A percentile compares a stretch with the other conserved stretches of the same genome.
Evolutionary conservation across 1,284 basidiomycete species (phyloP).

Genomic region (Cutaneotrichosporon curvatum): DNA sequence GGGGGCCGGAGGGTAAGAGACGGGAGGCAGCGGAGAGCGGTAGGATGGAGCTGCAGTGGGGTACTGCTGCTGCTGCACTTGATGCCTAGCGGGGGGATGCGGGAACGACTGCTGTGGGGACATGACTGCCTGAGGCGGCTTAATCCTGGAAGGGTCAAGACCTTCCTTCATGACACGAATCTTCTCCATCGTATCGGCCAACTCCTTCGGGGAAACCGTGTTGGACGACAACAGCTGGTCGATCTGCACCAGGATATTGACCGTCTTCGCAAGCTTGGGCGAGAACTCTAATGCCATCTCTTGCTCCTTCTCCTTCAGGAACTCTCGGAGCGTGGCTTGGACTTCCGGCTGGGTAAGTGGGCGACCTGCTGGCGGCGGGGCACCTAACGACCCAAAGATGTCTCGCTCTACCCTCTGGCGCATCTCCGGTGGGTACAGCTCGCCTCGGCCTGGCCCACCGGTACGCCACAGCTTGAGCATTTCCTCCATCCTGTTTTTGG

Average conservation of each 20-base stretch:
- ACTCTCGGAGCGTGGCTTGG: constrained; percentile 22
- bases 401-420: constrained; percentile 35
- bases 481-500: constrained; percentile 89
- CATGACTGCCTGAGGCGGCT: not conserved
- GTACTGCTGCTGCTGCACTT: constrained; percentile 26
- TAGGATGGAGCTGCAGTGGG: constrained; percentile 10
- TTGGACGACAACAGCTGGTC: constrained; percentile 30
- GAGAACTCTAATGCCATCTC: constrained; percentile 28
- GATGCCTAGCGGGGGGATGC: constrained; percentile 28
- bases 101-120: constrained; percentile 5
- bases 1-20: constrained; percentile 4
- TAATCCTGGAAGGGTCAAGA: constrained; percentile 34
- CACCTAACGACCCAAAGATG: constrained; percentile 36
- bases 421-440: constrained; percentile 53
- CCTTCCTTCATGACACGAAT: constrained; percentile 32
- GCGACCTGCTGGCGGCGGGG: not conserved
- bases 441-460: constrained; percentile 66
- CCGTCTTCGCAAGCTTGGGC: constrained; percentile 20
- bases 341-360: constrained; percentile 18
- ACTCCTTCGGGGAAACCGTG: constrained; percentile 31
- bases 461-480: constrained; percentile 88
- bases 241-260: constrained; percentile 37
- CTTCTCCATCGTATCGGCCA: constrained; percentile 38
- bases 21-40: constrained; percentile 10
- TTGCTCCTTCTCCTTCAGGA: constrained; percentile 29